A percentile compares a stretch with the other conserved stretches of the same genome.
Evolutionary conservation across 192 early-diverging fungal species (phyloP).

Genomic region (Backusella sp.): DNA sequence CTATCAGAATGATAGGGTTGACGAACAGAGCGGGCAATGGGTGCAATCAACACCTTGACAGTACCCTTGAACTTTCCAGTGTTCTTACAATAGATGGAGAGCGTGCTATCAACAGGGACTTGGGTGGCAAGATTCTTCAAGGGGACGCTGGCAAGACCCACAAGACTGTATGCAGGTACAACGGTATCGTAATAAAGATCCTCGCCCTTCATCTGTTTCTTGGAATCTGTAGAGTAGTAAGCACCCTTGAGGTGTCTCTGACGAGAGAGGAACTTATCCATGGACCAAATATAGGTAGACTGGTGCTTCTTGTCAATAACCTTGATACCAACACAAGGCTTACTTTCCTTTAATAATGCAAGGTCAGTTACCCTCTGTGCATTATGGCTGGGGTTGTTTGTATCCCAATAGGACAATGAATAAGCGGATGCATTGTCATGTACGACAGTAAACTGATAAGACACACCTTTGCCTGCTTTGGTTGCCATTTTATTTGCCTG

Average conservation of each 20-base stretch:
- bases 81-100: slow-evolving; percentile 41
- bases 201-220: slow-evolving; percentile 54
- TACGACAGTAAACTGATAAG: slow-evolving; percentile 81
- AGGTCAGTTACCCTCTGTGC: slow-evolving; percentile 36
- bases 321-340: slow-evolving; percentile 51
- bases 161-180: slow-evolving; percentile 44
- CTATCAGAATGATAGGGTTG: background rate
- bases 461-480: slow-evolving; percentile 72
- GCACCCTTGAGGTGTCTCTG: slow-evolving; percentile 38
- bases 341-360: slow-evolving; percentile 33
- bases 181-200: slow-evolving; percentile 57
- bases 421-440: slow-evolving; percentile 50
- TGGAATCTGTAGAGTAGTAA: slow-evolving; percentile 50
- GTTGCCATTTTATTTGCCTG: slow-evolving; percentile 86
- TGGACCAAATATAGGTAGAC: slow-evolving; percentile 44
- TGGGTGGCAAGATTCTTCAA: slow-evolving; percentile 45
- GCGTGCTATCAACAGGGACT: slow-evolving; percentile 38
- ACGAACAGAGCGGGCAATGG: slow-evolving; percentile 27
- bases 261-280: slow-evolving; percentile 33
- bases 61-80: slow-evolving; percentile 42
- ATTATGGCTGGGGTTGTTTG: slow-evolving; percentile 26
- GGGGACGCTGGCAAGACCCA: slow-evolving; percentile 44
- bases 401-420: slow-evolving; percentile 47
- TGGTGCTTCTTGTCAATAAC: slow-evolving; percentile 55
- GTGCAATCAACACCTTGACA: slow-evolving; percentile 42